phyloP scores from a whole-genome alignment of 371 early-diverging fungal genomes.

The Mucor mucedo region DNA sequence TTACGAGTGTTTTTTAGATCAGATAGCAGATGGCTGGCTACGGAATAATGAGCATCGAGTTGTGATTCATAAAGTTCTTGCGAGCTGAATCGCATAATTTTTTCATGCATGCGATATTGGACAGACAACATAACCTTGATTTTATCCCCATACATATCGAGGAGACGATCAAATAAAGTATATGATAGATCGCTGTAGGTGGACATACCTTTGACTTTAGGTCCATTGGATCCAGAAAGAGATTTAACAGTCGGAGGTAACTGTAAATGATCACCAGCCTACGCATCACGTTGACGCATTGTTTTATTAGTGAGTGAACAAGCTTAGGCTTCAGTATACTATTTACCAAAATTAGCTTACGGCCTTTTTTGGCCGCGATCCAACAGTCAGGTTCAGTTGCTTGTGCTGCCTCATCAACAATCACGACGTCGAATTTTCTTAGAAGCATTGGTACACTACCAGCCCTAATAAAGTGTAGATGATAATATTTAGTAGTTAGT shows the following conservation, averaged over 20 bases:
- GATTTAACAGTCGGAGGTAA: conserved; percentile 81
- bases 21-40: conserved; percentile 62
- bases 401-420: conserved; percentile 95
- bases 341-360: conserved; percentile 70
- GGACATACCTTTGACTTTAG: conserved; percentile 16
- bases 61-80: conserved; percentile 61
- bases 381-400: conserved; percentile 88
- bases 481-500: not conserved
- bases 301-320: no score
- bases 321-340: no score
- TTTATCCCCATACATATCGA: conserved; percentile 55
- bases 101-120: conserved; percentile 88
- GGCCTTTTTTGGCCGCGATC: conserved; percentile 80
- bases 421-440: conserved; percentile 81
- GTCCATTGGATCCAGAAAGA: conserved; percentile 14
- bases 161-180: conserved; percentile 74
- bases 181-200: conserved; percentile 32
- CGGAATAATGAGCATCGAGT: conserved; percentile 70
- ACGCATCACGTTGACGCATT: not conserved
- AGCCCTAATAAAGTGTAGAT: conserved; percentile 29
- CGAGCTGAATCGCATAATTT: conserved; percentile 81
- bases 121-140: conserved; percentile 71
- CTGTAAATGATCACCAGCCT: conserved; percentile 94
- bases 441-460: conserved; percentile 56
- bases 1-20: conserved; percentile 62